Evolutionary conservation across 2,329 filamentous ascomycete genomes (phyloP), one percentile per base, ranked within the genome.

Genomic region (Cladosporium sp.): DNA sequence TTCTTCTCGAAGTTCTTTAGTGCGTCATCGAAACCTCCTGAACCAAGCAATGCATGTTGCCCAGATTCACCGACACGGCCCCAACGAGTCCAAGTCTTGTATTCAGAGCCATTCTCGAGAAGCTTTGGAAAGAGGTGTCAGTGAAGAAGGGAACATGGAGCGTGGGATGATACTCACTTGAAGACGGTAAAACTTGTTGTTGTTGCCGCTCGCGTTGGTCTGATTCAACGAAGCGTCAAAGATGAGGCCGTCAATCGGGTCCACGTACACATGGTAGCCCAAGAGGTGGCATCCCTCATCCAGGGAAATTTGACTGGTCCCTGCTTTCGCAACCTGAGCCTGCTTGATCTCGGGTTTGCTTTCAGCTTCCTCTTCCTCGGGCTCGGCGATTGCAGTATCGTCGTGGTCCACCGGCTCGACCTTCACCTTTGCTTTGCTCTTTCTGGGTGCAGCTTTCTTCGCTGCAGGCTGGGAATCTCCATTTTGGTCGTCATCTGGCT

Each of bases 171-270:
- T 10, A 54, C 49, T 63, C 56, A 87, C 74, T 73, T 92, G 87
- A 28, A 90, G 67, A 28, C 82, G 80, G 63, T 91, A 92, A 67
- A 91, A 92, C 60, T 93, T 93, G 68, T 93, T 92, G 68, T 87
- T 86, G 64, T 92, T 93, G 43, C 77, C 70, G 0, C 74, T 71
- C 0, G 86, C 74, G 59, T 89, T 87, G 9, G 88, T 86, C 66
- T 91, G 86, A 60, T 91, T 93, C 43, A 95, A 74, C 0, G 86
- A 83, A 0, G 86, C 88, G 64, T 95, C 89, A 66, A 81, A 92
- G 44, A 92, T 88, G 52, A 85, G 70, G 16, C 82, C 81, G 37
- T 78, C 69, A 1, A 78, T 70, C 9, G 57, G 51, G 55, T 85
- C 85, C 52, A 92, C 79, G 63, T 86, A 83, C 32, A 95, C 87